Percentiles rank a stretch among this genome's conserved stretches.
Conservation (phyloP, 352 stramenopile species). For the Blastocystis sp. region DNA sequence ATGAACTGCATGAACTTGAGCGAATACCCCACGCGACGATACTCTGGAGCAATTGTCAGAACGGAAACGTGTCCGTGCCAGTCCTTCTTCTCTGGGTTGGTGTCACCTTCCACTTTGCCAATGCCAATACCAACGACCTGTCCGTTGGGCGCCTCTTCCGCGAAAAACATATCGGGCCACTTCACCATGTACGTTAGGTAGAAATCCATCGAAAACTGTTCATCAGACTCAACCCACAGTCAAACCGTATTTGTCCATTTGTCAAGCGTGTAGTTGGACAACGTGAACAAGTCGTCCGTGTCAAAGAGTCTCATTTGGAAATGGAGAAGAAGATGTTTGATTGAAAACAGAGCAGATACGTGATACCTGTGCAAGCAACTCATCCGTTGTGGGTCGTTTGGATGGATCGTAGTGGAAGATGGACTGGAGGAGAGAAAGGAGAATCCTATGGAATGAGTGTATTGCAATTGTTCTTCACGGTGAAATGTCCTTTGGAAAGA, state of each 20-base stretch:
- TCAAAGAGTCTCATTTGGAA: conserved; percentile 39
- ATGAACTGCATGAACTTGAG: conserved; percentile 53
- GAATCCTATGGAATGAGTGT: too few species aligned
- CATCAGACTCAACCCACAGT: not conserved
- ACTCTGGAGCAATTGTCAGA: conserved; percentile 49
- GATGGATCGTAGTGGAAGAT: conserved; percentile 30
- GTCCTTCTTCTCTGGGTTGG: conserved; percentile 15
- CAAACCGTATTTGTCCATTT: conserved; percentile 50
- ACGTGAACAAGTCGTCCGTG: conserved; percentile 45
- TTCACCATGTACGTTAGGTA: conserved; percentile 43
- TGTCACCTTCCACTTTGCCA: conserved; percentile 46
- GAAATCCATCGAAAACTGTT: conserved; percentile 56
- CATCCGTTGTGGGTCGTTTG: not conserved
- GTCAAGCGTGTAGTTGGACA: conserved; percentile 45
- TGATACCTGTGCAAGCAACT: not conserved
- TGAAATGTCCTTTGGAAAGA: not conserved
- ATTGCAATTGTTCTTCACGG: too few species aligned
- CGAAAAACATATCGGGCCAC: conserved; percentile 55
- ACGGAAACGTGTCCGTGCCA: conserved; percentile 53
- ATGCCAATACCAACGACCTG: conserved; percentile 41
- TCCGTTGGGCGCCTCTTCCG: conserved; percentile 40
- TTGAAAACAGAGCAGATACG: not conserved
- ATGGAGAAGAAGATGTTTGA: not conserved
- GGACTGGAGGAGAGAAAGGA: not conserved
- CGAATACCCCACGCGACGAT: conserved; percentile 28